A percentile compares a stretch with the other conserved stretches of the same genome.
Evolutionary conservation across 106 monocot genomes (phyloP).

Genomic region (Vanilla planifolia): DNA sequence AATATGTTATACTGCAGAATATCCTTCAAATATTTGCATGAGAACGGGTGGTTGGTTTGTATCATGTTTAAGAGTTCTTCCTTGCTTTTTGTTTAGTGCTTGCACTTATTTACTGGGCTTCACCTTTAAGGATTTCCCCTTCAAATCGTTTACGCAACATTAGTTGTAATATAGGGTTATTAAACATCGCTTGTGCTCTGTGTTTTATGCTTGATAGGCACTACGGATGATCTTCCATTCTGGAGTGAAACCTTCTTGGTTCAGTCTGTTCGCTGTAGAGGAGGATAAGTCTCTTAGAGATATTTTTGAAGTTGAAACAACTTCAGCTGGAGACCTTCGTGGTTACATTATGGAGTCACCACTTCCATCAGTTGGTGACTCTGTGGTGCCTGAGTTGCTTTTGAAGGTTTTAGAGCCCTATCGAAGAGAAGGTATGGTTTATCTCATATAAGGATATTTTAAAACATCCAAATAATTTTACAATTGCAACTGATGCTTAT

Average conservation of each 20-base stretch:
- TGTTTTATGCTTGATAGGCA: constrained; percentile 40
- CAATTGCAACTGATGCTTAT: constrained; percentile 2
- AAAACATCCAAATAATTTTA: background rate
- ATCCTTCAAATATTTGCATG: background rate
- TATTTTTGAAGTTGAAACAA: constrained; percentile 34
- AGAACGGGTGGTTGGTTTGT: background rate
- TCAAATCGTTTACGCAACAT: too few species aligned
- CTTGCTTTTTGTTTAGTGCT: too few species aligned
- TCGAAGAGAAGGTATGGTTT: constrained; percentile 58
- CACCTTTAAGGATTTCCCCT: too few species aligned
- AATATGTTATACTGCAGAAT: background rate
- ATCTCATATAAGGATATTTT: background rate
- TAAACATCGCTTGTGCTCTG: background rate
- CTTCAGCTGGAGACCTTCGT: constrained; percentile 65
- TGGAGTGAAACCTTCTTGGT: constrained; percentile 92
- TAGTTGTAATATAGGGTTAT: background rate
- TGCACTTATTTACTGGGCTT: too few species aligned
- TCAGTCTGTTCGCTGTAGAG: constrained; percentile 24
- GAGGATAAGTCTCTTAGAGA: constrained; percentile 22
- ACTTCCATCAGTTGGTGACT: constrained; percentile 77
- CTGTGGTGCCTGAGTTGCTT: constrained; percentile 92
- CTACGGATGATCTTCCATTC: constrained; percentile 88
- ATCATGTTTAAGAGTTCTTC: background rate
- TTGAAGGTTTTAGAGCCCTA: constrained; percentile 93
- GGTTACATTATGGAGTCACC: constrained; percentile 74